phyloP scores from a whole-genome alignment of 78 protist species.

The Protostelium mycophagum region DNA sequence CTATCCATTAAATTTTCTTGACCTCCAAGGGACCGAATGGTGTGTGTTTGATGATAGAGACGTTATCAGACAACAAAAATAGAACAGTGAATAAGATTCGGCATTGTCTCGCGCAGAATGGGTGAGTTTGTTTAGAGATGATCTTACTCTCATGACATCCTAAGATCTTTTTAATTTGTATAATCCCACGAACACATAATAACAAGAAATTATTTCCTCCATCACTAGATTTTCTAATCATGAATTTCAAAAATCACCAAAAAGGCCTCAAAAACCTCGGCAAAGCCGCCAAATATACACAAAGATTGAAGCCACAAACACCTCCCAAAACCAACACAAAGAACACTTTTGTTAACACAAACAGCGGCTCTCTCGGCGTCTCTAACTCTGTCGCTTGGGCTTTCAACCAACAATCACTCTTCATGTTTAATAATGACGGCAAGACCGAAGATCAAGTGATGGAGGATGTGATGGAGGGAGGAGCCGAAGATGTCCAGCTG shows the following conservation, averaged over 20 bases:
- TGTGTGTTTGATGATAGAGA: not conserved
- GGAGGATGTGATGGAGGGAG: not conserved
- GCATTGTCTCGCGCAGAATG: not conserved
- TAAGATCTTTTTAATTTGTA: no score
- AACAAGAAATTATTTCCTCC: no score
- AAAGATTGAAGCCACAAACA: no score
- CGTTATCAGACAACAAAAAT: not conserved
- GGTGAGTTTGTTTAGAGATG: no score
- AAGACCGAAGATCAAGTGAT: not conserved
- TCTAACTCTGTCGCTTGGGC: not conserved
- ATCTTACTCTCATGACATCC: no score
- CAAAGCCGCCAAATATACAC: no score
- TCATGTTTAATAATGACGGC: not conserved
- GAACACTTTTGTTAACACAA: no score
- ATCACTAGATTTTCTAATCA: not conserved
- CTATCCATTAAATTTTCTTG: not conserved
- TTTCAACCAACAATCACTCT: not conserved
- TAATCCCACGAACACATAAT: no score
- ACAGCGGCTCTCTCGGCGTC: not conserved
- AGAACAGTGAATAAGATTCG: not conserved
- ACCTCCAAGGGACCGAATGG: not conserved
- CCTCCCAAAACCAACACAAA: no score
- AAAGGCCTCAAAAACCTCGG: no score
- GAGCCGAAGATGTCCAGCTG: not conserved
- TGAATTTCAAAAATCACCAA: no score